These are phyloP conservation scores for Tetrahymena thermophila DNA, from an alignment of 73 alveolate species.

Conservation along the genomic window DNA sequence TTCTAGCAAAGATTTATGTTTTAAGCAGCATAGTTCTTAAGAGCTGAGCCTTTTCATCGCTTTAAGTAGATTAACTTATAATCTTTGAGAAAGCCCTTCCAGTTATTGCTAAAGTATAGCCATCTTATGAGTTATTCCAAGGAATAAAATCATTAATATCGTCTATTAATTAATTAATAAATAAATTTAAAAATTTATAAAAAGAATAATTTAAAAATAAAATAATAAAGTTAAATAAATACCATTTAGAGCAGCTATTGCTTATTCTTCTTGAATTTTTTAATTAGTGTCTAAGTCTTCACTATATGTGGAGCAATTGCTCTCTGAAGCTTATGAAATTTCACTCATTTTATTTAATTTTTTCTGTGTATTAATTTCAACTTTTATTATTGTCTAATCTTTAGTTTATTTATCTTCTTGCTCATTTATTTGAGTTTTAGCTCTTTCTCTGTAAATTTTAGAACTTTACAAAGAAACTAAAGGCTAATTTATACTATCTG, in stretches of 20 bases:
- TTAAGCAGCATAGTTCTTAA: conserved; percentile 48
- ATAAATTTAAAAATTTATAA: too few species aligned
- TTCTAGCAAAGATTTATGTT: conserved; percentile 83
- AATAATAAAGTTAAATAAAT: not conserved
- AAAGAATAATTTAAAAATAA: too few species aligned
- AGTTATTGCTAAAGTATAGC: conserved; percentile 45
- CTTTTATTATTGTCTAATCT: too few species aligned
- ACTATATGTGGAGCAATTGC: too few species aligned
- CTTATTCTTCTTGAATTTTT: not conserved
- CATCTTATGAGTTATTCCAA: conserved; percentile 26
- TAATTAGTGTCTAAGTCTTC: too few species aligned
- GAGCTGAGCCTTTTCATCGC: not conserved
- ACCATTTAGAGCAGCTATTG: conserved; percentile 6
- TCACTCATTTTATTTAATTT: too few species aligned
- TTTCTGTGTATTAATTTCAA: too few species aligned
- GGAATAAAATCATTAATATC: conserved; percentile 4
- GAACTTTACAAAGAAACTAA: too few species aligned
- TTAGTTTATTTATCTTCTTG: not conserved
- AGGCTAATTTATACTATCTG: not conserved
- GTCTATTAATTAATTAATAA: conserved; percentile 2
- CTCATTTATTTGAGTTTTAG: not conserved
- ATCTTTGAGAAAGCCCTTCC: conserved; percentile 49
- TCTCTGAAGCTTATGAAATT: too few species aligned
- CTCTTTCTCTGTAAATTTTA: not conserved
- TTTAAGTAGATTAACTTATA: not conserved